Evolutionary conservation across 495 filamentous ascomycete genomes (phyloP), one percentile per base, ranked within the genome.

Genomic region (Rusavskia elegans): DNA sequence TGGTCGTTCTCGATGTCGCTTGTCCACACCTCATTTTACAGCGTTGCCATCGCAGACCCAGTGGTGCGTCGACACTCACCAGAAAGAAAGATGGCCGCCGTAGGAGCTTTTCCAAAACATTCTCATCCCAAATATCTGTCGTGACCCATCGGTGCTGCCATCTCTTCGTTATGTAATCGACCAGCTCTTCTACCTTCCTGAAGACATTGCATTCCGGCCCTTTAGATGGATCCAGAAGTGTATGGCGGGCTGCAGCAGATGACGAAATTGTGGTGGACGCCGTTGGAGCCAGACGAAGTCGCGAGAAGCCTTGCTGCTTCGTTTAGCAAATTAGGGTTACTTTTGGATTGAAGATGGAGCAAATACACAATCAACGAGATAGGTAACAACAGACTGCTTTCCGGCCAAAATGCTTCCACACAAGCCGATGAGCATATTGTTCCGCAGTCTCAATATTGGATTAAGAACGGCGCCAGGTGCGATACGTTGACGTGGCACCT

Each of bases 381-480:
- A 94, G 30, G 83, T 71, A 45, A 89, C 87, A 42, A 96, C 81
- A 11, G 87, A 83, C 59, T 79, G 78, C 67, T 94, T 95, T 54
- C 92, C 92, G 30, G 90, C 81, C 65, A 87, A 95, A 52, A 95
- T 87, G 88, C 89, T 82, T 66, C 92, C 90, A 65, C 88, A 96
- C 52, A 98, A 71, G 41, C 92, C 90, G 54, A 98, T 87, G 21
- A 98, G 78, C 90, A 27, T 27, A 6, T 27, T 27, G 25, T 6
- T 3, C 25, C 25, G 25, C 7, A 27, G 1, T 27, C 3, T 27
- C 25, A 27, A 6, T 27, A 27, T 1, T 27, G 25, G 25, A 27
- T 27, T 6, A 27, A 27, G n/a, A n/a, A n/a, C n/a, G n/a, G n/a
- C n/a, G n/a, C n/a, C n/a, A n/a, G n/a, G n/a, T n/a, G n/a, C n/a